Conservation (phyloP, 2,329 filamentous ascomycete species). For the Fusarium oligoseptatum region DNA sequence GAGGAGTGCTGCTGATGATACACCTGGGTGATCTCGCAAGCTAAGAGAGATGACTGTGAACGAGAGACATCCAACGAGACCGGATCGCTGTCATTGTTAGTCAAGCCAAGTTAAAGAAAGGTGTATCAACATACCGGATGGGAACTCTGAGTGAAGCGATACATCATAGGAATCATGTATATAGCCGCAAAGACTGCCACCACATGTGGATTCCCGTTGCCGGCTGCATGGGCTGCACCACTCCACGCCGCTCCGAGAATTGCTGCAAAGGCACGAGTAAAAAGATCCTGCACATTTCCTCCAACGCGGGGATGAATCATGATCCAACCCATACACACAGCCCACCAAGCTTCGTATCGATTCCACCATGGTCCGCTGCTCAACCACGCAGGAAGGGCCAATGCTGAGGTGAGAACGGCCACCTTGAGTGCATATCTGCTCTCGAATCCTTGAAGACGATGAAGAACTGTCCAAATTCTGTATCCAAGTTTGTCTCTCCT, state of each 20-base stretch:
- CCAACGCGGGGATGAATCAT: slow-evolving; percentile 65
- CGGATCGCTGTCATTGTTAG: slow-evolving; percentile 61
- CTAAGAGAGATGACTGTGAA: slow-evolving; percentile 68
- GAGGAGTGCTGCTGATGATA: slow-evolving; percentile 54
- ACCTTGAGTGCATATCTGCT: slow-evolving; percentile 70
- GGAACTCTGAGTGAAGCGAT: slow-evolving; percentile 66
- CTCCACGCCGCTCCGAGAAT: slow-evolving; percentile 68
- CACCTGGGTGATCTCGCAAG: slow-evolving; percentile 50
- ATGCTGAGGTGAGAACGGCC: slow-evolving; percentile 62
- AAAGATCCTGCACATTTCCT: slow-evolving; percentile 69
- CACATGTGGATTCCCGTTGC: slow-evolving; percentile 66
- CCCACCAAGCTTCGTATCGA: slow-evolving; percentile 69
- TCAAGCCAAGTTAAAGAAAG: neutral
- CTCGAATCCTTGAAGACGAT: slow-evolving; percentile 69
- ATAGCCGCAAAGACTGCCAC: slow-evolving; percentile 67
- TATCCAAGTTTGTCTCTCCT: slow-evolving; percentile 59
- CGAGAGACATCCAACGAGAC: slow-evolving; percentile 68
- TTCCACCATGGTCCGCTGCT: slow-evolving; percentile 65
- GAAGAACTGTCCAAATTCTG: slow-evolving; percentile 62
- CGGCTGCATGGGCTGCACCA: slow-evolving; percentile 64
- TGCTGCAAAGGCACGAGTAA: slow-evolving; percentile 63
- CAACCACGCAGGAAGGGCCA: slow-evolving; percentile 69
- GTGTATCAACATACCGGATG: slow-evolving; percentile 59
- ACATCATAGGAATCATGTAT: slow-evolving; percentile 72
- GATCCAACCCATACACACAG: slow-evolving; percentile 68